A percentile compares a stretch with the other conserved stretches of the same genome.
These are phyloP conservation scores for Trifolium subterraneum DNA, from an alignment of 306 rosid genomes.

Conservation along the genomic window DNA sequence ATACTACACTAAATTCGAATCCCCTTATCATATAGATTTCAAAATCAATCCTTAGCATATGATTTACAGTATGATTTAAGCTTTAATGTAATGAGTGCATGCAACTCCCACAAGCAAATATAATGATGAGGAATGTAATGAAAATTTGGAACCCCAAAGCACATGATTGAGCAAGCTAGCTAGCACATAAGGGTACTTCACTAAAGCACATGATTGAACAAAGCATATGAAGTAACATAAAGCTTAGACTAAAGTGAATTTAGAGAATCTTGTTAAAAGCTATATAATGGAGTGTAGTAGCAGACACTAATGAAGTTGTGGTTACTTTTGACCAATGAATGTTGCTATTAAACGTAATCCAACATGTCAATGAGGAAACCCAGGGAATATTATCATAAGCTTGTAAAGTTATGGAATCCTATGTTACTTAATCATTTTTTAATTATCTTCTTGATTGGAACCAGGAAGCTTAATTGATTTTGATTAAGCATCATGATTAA, in stretches of 20 bases:
- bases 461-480: slow-evolving; percentile 23
- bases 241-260: slow-evolving; percentile 78
- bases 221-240: slow-evolving; percentile 81
- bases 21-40: not conserved
- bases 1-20: not conserved
- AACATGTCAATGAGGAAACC: slow-evolving; percentile 68
- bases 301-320: slow-evolving; percentile 78
- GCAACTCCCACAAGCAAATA: slow-evolving; percentile 27
- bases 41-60: not conserved
- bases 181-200: slow-evolving; percentile 49
- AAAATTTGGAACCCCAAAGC: slow-evolving; percentile 43
- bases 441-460: slow-evolving; percentile 24
- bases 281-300: slow-evolving; percentile 93
- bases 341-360: slow-evolving; percentile 48
- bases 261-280: slow-evolving; percentile 90
- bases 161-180: slow-evolving; percentile 61
- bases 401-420: slow-evolving; percentile 83
- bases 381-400: slow-evolving; percentile 52
- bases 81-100: slow-evolving; percentile 33
- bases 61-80: slow-evolving; percentile 27
- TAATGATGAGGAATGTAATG: slow-evolving; percentile 41
- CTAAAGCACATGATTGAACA: slow-evolving; percentile 54
- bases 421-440: slow-evolving; percentile 54
- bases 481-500: slow-evolving; percentile 46
- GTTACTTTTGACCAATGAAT: slow-evolving; percentile 71